Base-by-base conservation (phyloP, 108 stramenopile species). In the Cyclostephanos tholiformis region DNA sequence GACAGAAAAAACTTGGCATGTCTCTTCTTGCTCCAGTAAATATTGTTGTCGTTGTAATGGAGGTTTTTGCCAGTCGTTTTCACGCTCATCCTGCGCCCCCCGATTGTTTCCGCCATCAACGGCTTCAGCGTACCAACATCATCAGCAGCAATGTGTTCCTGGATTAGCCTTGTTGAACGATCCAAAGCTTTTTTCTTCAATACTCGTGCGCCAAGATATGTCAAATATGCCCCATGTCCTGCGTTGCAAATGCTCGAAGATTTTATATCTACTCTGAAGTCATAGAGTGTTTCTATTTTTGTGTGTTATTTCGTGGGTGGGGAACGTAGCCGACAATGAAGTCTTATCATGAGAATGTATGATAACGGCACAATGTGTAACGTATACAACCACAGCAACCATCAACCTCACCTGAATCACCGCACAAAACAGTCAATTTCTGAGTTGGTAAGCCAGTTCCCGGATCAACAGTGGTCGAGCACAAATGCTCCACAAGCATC, bases 141-240 rank as follows among this genome's bases (percentile, higher is more conserved):
- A 25, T 35, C 60, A 36, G 30, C 0, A 29, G 36, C 57, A 50
- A 32, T 29, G 38, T 58, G 74, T 35, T 57, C 36, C 32, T 57
- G 13, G 12, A 71, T 7, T 8, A 61, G 71, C 27, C 63, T 14
- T 64, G 75, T 56, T 17, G 50, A 63, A 30, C 67, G 36, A 14
- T 53, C 53, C 12, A 35, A 55, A 12, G 67, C 67, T 62, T 44
- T 58, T 20, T 58, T 65, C 25, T 69, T 80, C 30, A 86, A 55
- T 65, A 80, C 69, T 60, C 85, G 63, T 17, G 88, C 87, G 26
- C 92, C 89, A 14, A 85, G 61, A 72, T 78, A 91, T 6, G 79
- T 91, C 19, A 93, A 46, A 63, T 88, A 93, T n/a, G 79, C 87
- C 4, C 92, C 92, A 60, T 78, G 25, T 14, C 92, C 92, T 9